These are phyloP conservation scores for Lindgomyces ingoldianus DNA, from an alignment of 495 filamentous ascomycete species.

Conservation along the genomic window DNA sequence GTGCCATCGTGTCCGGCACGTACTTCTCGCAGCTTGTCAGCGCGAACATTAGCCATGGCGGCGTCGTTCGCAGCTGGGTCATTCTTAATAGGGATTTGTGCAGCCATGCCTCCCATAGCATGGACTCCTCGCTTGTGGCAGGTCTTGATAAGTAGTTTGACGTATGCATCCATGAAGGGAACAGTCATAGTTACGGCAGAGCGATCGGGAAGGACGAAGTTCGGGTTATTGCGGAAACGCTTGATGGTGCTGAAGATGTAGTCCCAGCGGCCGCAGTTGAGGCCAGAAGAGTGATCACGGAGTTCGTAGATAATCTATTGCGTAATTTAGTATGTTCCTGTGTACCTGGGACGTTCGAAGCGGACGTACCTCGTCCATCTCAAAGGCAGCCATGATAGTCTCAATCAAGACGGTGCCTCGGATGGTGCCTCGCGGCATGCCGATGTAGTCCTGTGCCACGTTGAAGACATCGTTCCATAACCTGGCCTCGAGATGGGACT, in stretches of 20 bases:
- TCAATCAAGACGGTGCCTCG: conserved; percentile 96
- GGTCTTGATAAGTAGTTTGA: conserved; percentile 94
- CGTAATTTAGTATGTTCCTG: not conserved
- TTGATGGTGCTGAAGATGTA: conserved; percentile 99
- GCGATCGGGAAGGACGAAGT: conserved; percentile 92
- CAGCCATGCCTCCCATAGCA: conserved; percentile 99
- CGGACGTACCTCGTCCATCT: conserved; percentile 78
- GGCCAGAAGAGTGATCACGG: conserved; percentile 89
- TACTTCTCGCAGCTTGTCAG: conserved; percentile 95
- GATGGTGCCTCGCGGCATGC: conserved; percentile 87
- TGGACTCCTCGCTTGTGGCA: conserved; percentile 95
- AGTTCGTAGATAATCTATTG: conserved; percentile 97
- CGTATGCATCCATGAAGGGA: conserved; percentile 98
- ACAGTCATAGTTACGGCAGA: conserved; percentile 94
- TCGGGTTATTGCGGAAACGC: conserved; percentile 93
- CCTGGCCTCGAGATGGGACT: conserved; percentile 93
- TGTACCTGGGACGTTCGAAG: not conserved
- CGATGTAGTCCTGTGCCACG: conserved; percentile 88
- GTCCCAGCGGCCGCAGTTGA: conserved; percentile 99
- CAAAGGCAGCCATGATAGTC: conserved; percentile 97
- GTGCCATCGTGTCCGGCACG: conserved; percentile 93
- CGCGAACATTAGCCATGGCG: conserved; percentile 90
- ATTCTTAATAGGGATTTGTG: conserved; percentile 98
- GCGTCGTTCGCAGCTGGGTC: conserved; percentile 85
- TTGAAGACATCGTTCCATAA: conserved; percentile 99